Conservation (phyloP, 2,329 filamentous ascomycete species). For the Penicillium sp. region DNA sequence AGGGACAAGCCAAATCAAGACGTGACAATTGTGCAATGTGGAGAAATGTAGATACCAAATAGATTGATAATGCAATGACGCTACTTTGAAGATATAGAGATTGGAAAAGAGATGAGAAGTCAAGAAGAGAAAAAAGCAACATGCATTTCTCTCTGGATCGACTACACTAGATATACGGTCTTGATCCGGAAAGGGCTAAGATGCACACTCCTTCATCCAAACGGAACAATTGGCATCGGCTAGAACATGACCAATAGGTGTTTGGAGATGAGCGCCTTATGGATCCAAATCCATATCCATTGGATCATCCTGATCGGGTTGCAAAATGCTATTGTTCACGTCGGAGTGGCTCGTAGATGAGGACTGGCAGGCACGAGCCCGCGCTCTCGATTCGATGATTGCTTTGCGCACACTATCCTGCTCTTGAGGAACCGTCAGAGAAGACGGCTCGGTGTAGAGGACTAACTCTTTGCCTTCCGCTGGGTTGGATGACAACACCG, state of each 20-base stretch:
- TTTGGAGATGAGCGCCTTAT: not conserved
- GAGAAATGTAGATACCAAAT: slow-evolving; percentile 71
- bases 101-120: too few species aligned
- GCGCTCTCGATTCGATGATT: slow-evolving; percentile 74
- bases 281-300: slow-evolving; percentile 31
- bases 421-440: slow-evolving; percentile 72
- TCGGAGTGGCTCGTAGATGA: not conserved
- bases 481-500: slow-evolving; percentile 57
- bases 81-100: too few species aligned
- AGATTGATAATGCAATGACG: not conserved
- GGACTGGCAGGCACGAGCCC: slow-evolving; percentile 56
- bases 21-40: slow-evolving; percentile 81
- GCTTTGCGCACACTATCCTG: slow-evolving; percentile 75
- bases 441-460: slow-evolving; percentile 77
- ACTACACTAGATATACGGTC: not conserved
- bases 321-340: not conserved
- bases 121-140: not conserved
- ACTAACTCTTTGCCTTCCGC: slow-evolving; percentile 68
- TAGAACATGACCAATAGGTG: not conserved
- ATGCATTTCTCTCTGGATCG: not conserved
- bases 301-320: slow-evolving; percentile 19
- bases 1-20: slow-evolving; percentile 84
- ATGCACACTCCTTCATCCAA: not conserved
- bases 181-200: not conserved
- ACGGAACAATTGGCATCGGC: not conserved